Evolutionary conservation across 352 stramenopile species (phyloP), one percentile per base, ranked within the genome.

Genomic region (Pythium graminicola): DNA sequence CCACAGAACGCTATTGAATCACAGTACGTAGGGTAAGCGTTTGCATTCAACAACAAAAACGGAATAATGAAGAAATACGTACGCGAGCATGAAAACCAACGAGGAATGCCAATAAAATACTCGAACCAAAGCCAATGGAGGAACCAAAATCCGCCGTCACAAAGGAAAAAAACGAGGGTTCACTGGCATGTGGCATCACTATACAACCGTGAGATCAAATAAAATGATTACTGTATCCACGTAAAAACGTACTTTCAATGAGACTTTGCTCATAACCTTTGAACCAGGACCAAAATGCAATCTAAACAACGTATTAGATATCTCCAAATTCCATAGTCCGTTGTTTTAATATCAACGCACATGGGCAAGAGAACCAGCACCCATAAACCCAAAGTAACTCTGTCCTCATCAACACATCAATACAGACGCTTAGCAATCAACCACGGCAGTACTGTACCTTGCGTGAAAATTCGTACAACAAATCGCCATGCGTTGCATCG

Each of bases 211-310:
- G n/a, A n/a, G n/a, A n/a, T 31, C 44, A 32, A 14, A 42, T 7
- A 8, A 42, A 2, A 42, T 42, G 1, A 8, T 6, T 42, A 3
- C 19, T 3, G 36, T 42, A 6, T 24, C 14, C 3, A 56, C 6
- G 27, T 13, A 40, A 24, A 7, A 6, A 75, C 74, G 41, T 58
- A 91, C 80, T 87, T 65, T 91, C 80, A 9, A 85, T 64, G 1
- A 91, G 68, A 66, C 80, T 89, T 56, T 87, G 73, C 61, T 91
- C 78, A 52, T 90, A 89, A n/a, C 82, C 82, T 54, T 93, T 93
- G 46, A 91, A 67, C 82, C 82, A 93, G 23, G 80, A 91, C 82
- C 82, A 93, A 47, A 93, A 93, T 20, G 82, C 80, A 54, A 93
- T 89, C 77, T 93, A 57, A 32, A 56, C 32, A 7, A 38, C 6